Evolutionary conservation across 352 stramenopile species (phyloP), one percentile per base, ranked within the genome.

Genomic region (Peronosclerospora sorghi): DNA sequence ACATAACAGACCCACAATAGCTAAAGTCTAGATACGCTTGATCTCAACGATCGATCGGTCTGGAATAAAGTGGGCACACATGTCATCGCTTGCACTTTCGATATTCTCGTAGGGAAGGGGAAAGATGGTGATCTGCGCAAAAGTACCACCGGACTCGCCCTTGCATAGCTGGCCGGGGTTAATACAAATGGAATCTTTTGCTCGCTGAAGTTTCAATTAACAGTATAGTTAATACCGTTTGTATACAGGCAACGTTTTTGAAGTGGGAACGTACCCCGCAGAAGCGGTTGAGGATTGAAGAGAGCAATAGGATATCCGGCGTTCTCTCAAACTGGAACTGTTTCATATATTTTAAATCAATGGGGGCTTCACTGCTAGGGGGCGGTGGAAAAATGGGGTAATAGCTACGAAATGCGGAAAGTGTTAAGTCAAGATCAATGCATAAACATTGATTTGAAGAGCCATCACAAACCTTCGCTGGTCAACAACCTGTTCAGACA

Each of bases 101-200:
- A 80, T 73, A 41, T 83, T 86, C 43, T 97, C 84, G 23, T 67
- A 65, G n/a, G 76, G 46, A 28, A 97, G 71, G 10, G 90, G 89
- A 37, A 96, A 71, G 24, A 98, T 81, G 27, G 86, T 84, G 34
- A 98, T 73, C 12, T 75, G 56, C 8, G 89, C 87, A 65, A 95
- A 98, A 0, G 92, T 97, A 35, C 95, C 95, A 40, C 94, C 95
- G 0, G 86, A 93, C 14, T 83, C 82, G 32, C 86, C 90, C 64
- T 96, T 97, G 41, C 85, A 94, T 17, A 98, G 60, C 49, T 91
- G 79, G 0, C 93, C 93, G 0, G 94, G 94, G 62, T 98, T 98
- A 36, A 99, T 62, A 52, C 93, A 94, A 21, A 98, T 81, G 17
- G 83, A 94, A 41, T 94, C 82, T 51, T 91, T 68, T 19, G 96